Evolutionary conservation across 768 basidiomycete species (phyloP).

Genomic region (Boletus subcaerulescens): DNA sequence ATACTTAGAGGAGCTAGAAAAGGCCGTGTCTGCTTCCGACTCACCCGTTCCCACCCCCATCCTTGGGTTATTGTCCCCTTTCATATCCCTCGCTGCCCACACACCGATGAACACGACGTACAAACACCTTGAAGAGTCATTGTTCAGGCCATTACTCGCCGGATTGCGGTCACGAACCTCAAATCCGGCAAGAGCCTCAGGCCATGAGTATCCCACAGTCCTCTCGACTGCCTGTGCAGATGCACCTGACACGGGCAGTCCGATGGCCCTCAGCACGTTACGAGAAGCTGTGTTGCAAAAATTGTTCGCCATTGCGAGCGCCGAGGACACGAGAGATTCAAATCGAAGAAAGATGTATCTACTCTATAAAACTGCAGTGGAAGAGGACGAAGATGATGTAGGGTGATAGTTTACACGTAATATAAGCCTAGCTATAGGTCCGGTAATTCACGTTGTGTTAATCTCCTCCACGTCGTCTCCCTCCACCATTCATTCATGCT

Average conservation of each 20-base stretch:
- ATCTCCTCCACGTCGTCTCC: constrained; percentile 82
- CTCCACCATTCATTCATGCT: constrained; percentile 91
- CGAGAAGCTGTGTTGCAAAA: constrained; percentile 54
- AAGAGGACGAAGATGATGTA: constrained; percentile 39
- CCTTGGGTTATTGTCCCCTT: constrained; percentile 60
- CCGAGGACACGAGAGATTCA: constrained; percentile 68
- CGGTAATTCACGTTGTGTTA: constrained; percentile 83
- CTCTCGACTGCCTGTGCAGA: constrained; percentile 53
- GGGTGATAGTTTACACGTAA: constrained; percentile 2
- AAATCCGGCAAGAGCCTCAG: constrained; percentile 35
- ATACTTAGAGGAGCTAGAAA: constrained; percentile 87
- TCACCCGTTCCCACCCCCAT: constrained; percentile 45
- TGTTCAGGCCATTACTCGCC: constrained; percentile 68
- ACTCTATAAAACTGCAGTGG: constrained; percentile 66
- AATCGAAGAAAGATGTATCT: constrained; percentile 83
- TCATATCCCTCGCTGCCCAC: constrained; percentile 66
- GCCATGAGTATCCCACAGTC: constrained; percentile 40
- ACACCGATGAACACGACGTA: constrained; percentile 64
- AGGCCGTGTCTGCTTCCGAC: constrained; percentile 38
- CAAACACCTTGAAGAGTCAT: constrained; percentile 63
- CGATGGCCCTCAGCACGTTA: constrained; percentile 36
- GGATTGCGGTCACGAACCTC: constrained; percentile 43
- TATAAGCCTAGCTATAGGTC: constrained; percentile 41
- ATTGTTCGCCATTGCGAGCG: constrained; percentile 74
- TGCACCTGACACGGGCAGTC: constrained; percentile 39